Evolutionary conservation across 345 rosid species (phyloP), one percentile per base, ranked within the genome.

Genomic region (Brassica cretica): DNA sequence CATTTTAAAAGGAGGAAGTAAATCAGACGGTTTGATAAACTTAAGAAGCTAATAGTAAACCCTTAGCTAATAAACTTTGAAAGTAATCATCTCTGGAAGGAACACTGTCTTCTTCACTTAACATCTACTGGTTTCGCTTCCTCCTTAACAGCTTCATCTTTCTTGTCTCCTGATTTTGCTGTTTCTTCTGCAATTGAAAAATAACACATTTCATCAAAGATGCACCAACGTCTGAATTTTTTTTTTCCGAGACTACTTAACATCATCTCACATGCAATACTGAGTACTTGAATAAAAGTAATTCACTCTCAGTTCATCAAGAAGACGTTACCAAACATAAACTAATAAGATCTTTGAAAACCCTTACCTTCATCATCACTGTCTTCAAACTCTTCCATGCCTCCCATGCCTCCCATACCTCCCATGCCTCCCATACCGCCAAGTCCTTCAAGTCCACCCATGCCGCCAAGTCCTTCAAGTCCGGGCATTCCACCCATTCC

Each of bases 291-390:
- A 35, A 21, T 71, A 41, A 58, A 44, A 58, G 55, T 29, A 37
- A 19, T 32, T 59, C 39, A 24, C 11, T 19, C 62, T 69, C 44
- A 1, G 9, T 39, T 70, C 65, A 63, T 39, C 37, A 72, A 66
- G 51, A 72, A 18, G 64, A 11, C 66, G 64, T 37, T 14, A 39
- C 62, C 37, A 72, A 41, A 73, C 73, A 9, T 30, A 18, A 71
- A 76, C 74, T 12, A 56, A 15, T 62, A 61, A 64, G 27, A 15
- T 37, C 30, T 16, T 10, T 25, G 44, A 21, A 21, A 51, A 58
- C 29, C 6, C n/a, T 82, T 84, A 93, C 98, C 97, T 83, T 93
- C 98, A 73, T 89, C 96, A 77, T 93, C 98, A 81, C 94, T 91
- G 82, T 87, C 97, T 16, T 89, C 98, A 64, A 88, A 87, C 19